phyloP scores from a whole-genome alignment of 1,284 basidiomycete genomes.

The Malassezia cuniculi region DNA sequence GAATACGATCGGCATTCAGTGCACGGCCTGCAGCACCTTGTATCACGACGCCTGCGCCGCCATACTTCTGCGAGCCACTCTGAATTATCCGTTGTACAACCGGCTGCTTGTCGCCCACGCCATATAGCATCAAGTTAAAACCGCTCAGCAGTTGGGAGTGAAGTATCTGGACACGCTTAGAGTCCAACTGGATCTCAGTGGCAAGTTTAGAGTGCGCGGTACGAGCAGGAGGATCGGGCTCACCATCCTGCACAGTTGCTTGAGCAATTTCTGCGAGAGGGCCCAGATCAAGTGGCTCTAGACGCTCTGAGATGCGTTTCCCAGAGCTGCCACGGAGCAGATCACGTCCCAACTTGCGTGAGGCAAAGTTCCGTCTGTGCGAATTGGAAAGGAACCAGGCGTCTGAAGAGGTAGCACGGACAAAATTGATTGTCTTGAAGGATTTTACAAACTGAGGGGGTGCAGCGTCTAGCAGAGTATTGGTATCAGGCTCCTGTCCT shows the following conservation, averaged over 20 bases:
- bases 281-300: conserved; percentile 8
- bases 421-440: too few species aligned
- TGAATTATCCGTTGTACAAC: conserved; percentile 4
- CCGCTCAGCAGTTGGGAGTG: conserved; percentile 8
- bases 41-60: conserved; percentile 7
- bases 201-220: background rate
- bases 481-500: too few species aligned
- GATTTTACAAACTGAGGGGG: too few species aligned
- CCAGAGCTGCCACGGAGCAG: conserved; percentile 8
- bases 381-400: conserved; percentile 13
- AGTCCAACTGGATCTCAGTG: conserved; percentile 2
- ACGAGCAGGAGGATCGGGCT: too few species aligned
- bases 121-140: conserved; percentile 12
- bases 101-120: conserved; percentile 8
- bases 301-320: conserved; percentile 9
- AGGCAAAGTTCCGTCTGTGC: conserved; percentile 15
- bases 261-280: conserved; percentile 5
- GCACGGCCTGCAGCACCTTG: conserved; percentile 14
- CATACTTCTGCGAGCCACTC: conserved; percentile 1
- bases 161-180: conserved; percentile 1
- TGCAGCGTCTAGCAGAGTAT: too few species aligned
- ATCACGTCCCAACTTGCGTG: conserved; percentile 12
- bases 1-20: conserved; percentile 6
- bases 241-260: too few species aligned
- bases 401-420: conserved; percentile 12